Percentiles rank a stretch among this genome's conserved stretches.
phyloP scores from a whole-genome alignment of 2,329 filamentous ascomycete genomes.

The Calonectria crousiana region DNA sequence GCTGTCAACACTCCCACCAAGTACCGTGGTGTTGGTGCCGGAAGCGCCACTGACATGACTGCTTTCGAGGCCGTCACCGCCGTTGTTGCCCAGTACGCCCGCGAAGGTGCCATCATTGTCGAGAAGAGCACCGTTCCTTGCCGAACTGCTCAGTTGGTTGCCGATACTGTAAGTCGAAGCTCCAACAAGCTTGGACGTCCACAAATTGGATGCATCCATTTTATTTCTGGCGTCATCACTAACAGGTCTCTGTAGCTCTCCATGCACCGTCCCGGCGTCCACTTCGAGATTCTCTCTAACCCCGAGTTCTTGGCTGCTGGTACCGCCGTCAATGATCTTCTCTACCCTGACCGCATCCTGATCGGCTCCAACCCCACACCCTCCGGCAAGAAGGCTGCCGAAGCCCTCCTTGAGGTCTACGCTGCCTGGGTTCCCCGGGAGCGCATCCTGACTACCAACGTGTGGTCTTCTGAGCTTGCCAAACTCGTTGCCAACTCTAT shows the following conservation, averaged over 20 bases:
- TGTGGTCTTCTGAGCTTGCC: conserved; percentile 82
- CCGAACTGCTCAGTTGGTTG: conserved; percentile 77
- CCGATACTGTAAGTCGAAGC: conserved; percentile 68
- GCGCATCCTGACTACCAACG: conserved; percentile 78
- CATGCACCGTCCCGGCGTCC: conserved; percentile 70
- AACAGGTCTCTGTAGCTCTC: conserved; percentile 57
- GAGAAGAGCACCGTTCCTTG: conserved; percentile 88
- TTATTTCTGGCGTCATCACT: not conserved
- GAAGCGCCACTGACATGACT: conserved; percentile 78
- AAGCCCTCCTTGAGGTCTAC: conserved; percentile 75
- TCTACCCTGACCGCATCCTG: conserved; percentile 78
- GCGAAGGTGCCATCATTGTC: conserved; percentile 78
- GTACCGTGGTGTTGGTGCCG: conserved; percentile 75
- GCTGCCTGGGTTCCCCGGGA: conserved; percentile 76
- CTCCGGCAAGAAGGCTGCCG: conserved; percentile 71
- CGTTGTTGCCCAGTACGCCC: conserved; percentile 75
- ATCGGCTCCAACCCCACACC: conserved; percentile 77
- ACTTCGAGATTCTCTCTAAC: conserved; percentile 84
- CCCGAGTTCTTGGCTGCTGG: conserved; percentile 86
- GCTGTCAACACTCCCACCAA: conserved; percentile 87
- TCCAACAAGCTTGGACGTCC: not conserved
- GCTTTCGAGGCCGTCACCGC: conserved; percentile 77
- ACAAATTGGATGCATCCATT: not conserved
- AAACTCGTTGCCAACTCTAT: conserved; percentile 86
- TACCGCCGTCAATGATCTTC: conserved; percentile 78